Evolutionary conservation across 495 filamentous ascomycete species (phyloP), one percentile per base, ranked within the genome.

Genomic region (Annulohypoxylon bovei): DNA sequence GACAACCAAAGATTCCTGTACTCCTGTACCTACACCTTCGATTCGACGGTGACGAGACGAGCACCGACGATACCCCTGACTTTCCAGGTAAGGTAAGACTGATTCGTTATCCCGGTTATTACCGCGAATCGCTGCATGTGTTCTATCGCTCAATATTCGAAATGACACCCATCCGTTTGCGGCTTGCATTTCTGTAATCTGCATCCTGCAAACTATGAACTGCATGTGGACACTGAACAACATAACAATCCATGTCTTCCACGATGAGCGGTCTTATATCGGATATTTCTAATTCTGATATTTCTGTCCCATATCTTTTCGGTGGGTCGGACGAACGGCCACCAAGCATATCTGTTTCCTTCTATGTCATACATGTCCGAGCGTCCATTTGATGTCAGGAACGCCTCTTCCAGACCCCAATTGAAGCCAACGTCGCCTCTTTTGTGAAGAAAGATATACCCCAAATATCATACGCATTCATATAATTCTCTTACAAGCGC

Each of bases 251-350:
- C 50, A 65, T 66, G 60, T 32, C 49, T 53, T 53, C 33, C 35
- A 58, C 44, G 58, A 62, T 46, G 46, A 47, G 44, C 62, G 61
- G 62, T 65, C 49, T 65, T 67, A 72, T 61, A 64, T 68, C 61
- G 61, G 70, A 72, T 54, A 63, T 58, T 54, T 49, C 37, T 64
- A 46, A 28, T 37, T 37, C 9, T 37, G 33, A 11, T 37, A 62
- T 9, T 40, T 50, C 40, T 42, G 18, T 18, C 5, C 42, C 25
- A 52, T 62, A 67, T 64, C 49, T 68, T 16, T 16, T 65, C 40
- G 55, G 44, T 58, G 42, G 60, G 55, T 16, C 70, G 70, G 70
- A 44, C 56, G 65, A 72, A 62, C 60, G 70, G 70, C 70, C 65
- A 14, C 44, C 35, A 61, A 72, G 30, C 65, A 42, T 62, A 65